Conservation (phyloP, 108 stramenopile species). For the Hondaea fermentalgiana region DNA sequence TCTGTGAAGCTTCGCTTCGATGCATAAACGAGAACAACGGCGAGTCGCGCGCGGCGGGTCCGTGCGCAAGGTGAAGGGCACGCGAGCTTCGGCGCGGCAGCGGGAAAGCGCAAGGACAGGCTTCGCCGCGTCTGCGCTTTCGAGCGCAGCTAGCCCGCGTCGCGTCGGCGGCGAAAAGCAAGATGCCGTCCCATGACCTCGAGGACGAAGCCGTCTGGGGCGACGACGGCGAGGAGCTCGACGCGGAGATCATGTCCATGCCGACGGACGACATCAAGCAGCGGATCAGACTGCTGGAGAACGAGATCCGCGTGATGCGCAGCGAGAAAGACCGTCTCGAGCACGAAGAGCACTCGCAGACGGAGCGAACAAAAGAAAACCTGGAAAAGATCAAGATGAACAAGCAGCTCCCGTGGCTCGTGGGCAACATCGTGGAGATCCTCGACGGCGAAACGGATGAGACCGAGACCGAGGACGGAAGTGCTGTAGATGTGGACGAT, state of each 20-base stretch:
- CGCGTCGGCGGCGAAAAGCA: background rate
- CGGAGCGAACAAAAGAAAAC: slow-evolving; percentile 92
- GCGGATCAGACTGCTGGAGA: slow-evolving; percentile 87
- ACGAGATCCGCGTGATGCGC: slow-evolving; percentile 93
- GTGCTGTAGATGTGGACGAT: slow-evolving; percentile 34
- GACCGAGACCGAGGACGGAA: slow-evolving; percentile 63
- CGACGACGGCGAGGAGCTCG: slow-evolving; percentile 33
- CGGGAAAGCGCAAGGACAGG: too few species aligned
- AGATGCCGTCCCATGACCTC: background rate
- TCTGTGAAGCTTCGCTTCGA: too few species aligned
- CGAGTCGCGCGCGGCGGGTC: too few species aligned
- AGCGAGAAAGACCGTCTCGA: slow-evolving; percentile 85
- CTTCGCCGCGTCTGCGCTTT: too few species aligned
- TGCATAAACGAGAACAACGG: too few species aligned
- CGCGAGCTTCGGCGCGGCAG: too few species aligned
- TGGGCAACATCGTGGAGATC: slow-evolving; percentile 92
- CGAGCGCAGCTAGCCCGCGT: too few species aligned
- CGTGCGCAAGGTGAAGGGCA: too few species aligned
- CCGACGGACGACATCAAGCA: slow-evolving; percentile 79
- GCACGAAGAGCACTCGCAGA: slow-evolving; percentile 77
- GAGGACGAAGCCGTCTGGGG: slow-evolving; percentile 17
- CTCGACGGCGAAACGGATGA: slow-evolving; percentile 85
- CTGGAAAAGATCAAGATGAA: slow-evolving; percentile 98
- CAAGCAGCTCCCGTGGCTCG: slow-evolving; percentile 97
- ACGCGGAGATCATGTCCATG: slow-evolving; percentile 75